Evolutionary conservation across 352 stramenopile genomes (phyloP), one percentile per base, ranked within the genome.

Genomic region (Phytophthora litchii): DNA sequence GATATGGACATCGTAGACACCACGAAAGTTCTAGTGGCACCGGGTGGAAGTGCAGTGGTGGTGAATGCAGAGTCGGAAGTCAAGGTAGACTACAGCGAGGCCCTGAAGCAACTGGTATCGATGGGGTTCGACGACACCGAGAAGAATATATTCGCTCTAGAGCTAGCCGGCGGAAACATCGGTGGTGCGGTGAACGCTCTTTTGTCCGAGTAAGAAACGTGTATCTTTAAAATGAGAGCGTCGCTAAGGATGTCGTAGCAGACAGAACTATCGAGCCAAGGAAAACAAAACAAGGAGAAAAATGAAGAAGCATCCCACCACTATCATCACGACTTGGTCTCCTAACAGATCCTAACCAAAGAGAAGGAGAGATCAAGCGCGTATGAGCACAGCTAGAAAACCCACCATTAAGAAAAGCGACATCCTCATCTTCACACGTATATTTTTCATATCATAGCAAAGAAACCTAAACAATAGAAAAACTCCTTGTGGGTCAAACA

Each of bases 51-150:
- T 40, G 47, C 42, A 37, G 52, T 27, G 23, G 23, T 3, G n/a
- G 59, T 44, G 8, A 29, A 36, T 13, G 37, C 19, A 3, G 31
- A 52, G 8, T 13, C 44, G 14, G 47, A 74, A 14, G 37, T 46
- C 27, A 58, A 64, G 37, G 36, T n/a, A 4, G 35, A 60, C 8
- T 54, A 74, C 23, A 27, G 23, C 3, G 68, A 88, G 13, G 69
- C 78, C 13, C 47, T 90, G n/a, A 53, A 43, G 9, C 42, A 79
- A 52, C 62, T 92, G 6, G 58, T 60, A 17, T 61, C 67, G 16
- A 92, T 92, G 83, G 83, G 83, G 8, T 92, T 92, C 21, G 36
- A 35, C 1, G 70, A 90, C 36, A 37, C 51, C 13, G 60, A 77
- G 34, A 61, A 74, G 40, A 88, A 88, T 60, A 60, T 73, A 16